These are phyloP conservation scores for Cyclotella baltica DNA, from an alignment of 108 stramenopile genomes.

Conservation along the genomic window DNA sequence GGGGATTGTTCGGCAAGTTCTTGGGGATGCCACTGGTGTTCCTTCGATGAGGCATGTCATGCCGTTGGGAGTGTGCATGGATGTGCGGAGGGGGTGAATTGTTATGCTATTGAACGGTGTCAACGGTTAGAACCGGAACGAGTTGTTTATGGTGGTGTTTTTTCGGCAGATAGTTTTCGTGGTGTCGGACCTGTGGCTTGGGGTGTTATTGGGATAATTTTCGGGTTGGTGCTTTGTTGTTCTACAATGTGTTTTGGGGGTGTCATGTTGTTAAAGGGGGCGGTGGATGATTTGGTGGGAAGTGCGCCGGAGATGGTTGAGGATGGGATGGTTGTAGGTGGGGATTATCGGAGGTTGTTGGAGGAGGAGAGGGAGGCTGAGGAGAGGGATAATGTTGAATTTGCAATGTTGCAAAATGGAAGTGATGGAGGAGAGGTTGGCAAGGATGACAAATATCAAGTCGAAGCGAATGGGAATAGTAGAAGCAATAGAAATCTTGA, in stretches of 20 bases:
- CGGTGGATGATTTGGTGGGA: conserved; percentile 71
- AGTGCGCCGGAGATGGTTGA: conserved; percentile 33
- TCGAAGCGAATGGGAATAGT: background rate
- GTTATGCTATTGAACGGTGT: conserved; percentile 88
- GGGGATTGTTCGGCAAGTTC: conserved; percentile 33
- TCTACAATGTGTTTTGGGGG: conserved; percentile 61
- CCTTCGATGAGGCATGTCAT: conserved; percentile 71
- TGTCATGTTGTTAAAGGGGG: conserved; percentile 56
- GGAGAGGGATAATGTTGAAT: conserved; percentile 39
- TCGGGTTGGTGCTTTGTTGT: conserved; percentile 60
- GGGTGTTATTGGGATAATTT: conserved; percentile 46
- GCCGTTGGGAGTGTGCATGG: conserved; percentile 83
- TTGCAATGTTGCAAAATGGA: conserved; percentile 36
- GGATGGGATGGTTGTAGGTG: conserved; percentile 26
- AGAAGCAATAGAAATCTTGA: conserved; percentile 8
- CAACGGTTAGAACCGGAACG: conserved; percentile 70
- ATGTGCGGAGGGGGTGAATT: conserved; percentile 82
- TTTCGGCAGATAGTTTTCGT: conserved; percentile 32
- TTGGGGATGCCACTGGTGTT: conserved; percentile 63
- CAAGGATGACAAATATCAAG: conserved; percentile 36
- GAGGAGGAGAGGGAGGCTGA: conserved; percentile 1
- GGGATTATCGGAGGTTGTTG: conserved; percentile 7
- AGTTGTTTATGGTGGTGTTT: conserved; percentile 42
- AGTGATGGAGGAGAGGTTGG: conserved; percentile 37
- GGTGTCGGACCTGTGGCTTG: conserved; percentile 55